Conservation (phyloP, 768 basidiomycete genomes). For the Boletus tomentosulus region DNA sequence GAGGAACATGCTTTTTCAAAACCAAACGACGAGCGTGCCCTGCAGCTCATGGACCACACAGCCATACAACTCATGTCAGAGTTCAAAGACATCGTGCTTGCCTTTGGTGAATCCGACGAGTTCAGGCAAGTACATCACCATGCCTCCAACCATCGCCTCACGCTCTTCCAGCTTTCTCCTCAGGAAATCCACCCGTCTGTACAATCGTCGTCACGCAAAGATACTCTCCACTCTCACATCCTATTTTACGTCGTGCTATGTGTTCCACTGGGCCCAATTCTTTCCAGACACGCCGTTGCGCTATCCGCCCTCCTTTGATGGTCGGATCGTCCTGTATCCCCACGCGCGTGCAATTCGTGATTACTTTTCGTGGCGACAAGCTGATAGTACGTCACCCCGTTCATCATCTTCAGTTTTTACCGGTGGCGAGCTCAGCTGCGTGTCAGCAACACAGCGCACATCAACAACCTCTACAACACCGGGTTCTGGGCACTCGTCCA, state of each 20-base stretch:
- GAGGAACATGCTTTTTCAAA: conserved; percentile 79
- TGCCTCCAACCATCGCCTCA: background rate
- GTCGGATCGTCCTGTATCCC: conserved; percentile 82
- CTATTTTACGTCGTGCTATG: conserved; percentile 86
- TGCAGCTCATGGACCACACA: conserved; percentile 89
- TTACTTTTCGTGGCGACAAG: conserved; percentile 95
- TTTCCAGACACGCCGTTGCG: conserved; percentile 68
- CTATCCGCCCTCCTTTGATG: conserved; percentile 93
- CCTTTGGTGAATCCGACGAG: conserved; percentile 96
- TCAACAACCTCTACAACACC: conserved; percentile 98
- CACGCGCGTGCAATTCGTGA: conserved; percentile 68
- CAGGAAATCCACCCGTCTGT: conserved; percentile 66
- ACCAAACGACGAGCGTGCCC: conserved; percentile 86
- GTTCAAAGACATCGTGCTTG: conserved; percentile 79
- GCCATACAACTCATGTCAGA: conserved; percentile 78
- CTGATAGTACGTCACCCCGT: conserved; percentile 66
- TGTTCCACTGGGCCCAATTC: conserved; percentile 78
- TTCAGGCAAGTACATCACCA: conserved; percentile 59
- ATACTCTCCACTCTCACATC: conserved; percentile 81
- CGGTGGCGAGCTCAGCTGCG: conserved; percentile 14
- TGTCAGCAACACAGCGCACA: conserved; percentile 63
- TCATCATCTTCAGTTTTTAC: background rate
- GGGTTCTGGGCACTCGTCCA: conserved; percentile 91
- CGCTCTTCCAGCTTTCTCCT: conserved; percentile 71
- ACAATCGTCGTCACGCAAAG: conserved; percentile 84